Percentiles rank a stretch among this genome's conserved stretches.
phyloP scores from a whole-genome alignment of 805 yeast species.

The Yamadazyma ubonensis region DNA sequence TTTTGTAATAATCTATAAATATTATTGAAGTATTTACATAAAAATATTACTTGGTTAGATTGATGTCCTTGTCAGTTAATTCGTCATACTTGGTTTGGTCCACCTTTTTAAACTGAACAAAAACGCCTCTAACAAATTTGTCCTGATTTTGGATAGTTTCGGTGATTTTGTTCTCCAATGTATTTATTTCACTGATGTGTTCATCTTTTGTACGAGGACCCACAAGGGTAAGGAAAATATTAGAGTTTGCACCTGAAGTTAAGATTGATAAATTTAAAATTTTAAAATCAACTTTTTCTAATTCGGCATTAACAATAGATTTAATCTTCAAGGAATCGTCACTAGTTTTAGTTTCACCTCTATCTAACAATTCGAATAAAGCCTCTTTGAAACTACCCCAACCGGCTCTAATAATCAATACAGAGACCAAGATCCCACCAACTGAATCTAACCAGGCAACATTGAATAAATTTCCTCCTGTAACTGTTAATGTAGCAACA shows the following conservation, averaged over 20 bases:
- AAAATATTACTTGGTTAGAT: background rate
- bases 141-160: conserved; percentile 37
- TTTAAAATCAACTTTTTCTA: conserved; percentile 27
- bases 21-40: conserved; percentile 3
- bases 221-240: conserved; percentile 31
- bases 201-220: conserved; percentile 20
- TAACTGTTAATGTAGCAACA: conserved; percentile 85
- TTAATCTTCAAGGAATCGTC: conserved; percentile 47
- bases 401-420: conserved; percentile 82
- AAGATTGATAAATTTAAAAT: conserved; percentile 47
- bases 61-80: conserved; percentile 10
- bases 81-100: conserved; percentile 1
- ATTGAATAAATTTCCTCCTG: conserved; percentile 76
- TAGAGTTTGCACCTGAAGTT: conserved; percentile 59
- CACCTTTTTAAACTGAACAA: conserved; percentile 15
- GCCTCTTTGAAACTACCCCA: conserved; percentile 68
- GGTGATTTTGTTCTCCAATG: conserved; percentile 32
- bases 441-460: conserved; percentile 86
- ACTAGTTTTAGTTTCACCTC: conserved; percentile 54
- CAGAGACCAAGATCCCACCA: conserved; percentile 87
- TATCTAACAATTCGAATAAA: conserved; percentile 74
- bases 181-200: conserved; percentile 30
- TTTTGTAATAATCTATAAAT: conserved; percentile 1
- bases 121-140: conserved; percentile 43
- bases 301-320: conserved; percentile 33